Percentiles rank a stretch among this genome's conserved stretches.
Conservation (phyloP, 768 basidiomycete genomes). For the Suillus placidus region DNA sequence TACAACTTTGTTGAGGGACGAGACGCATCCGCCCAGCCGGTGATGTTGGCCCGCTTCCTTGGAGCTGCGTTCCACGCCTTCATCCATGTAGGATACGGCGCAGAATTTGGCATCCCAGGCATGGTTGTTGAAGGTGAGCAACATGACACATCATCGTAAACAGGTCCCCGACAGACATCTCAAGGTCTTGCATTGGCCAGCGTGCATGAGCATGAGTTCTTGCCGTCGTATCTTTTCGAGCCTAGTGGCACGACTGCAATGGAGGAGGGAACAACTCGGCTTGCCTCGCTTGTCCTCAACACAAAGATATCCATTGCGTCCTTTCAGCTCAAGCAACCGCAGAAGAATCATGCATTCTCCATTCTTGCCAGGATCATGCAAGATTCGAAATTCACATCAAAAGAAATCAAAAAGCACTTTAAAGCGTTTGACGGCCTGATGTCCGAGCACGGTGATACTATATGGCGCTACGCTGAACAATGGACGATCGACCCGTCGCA, state of each 20-base stretch:
- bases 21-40: conserved; percentile 36
- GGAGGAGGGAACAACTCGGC: conserved; percentile 4
- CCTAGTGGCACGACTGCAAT: not conserved
- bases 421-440: conserved; percentile 19
- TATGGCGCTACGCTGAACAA: conserved; percentile 32
- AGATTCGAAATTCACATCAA: conserved; percentile 39
- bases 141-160: no score
- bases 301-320: not conserved
- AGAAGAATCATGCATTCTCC: conserved; percentile 41
- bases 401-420: conserved; percentile 19
- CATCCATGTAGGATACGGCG: conserved; percentile 63
- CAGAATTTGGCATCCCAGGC: conserved; percentile 65
- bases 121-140: conserved; percentile 61
- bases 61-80: conserved; percentile 60
- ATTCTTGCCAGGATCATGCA: conserved; percentile 54
- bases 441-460: not conserved
- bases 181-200: conserved; percentile 30
- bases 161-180: not conserved
- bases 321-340: conserved; percentile 5
- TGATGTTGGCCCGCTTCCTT: conserved; percentile 55
- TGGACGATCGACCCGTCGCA: conserved; percentile 46
- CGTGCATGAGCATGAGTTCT: conserved; percentile 38
- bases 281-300: conserved; percentile 18
- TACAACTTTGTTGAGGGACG: conserved; percentile 26
- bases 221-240: conserved; percentile 15